A percentile compares a stretch with the other conserved stretches of the same genome.
These are phyloP conservation scores for Backusella luteola DNA, from an alignment of 192 early-diverging fungal genomes.

Conservation along the genomic window DNA sequence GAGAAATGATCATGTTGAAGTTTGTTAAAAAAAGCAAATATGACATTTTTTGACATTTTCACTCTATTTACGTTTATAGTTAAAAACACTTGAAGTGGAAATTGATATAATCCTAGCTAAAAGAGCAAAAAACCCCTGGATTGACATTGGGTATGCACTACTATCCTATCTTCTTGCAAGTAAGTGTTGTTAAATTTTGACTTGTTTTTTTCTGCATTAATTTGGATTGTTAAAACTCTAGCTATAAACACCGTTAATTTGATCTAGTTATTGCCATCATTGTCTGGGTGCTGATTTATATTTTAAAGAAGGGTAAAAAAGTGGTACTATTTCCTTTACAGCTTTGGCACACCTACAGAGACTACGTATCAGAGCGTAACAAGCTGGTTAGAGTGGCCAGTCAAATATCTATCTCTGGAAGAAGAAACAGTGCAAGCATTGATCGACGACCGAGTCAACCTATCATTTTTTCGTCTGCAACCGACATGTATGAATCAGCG, in stretches of 20 bases:
- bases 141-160: constrained; percentile 30
- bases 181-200: constrained; percentile 9
- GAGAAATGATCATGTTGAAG: background rate
- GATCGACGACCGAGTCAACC: background rate
- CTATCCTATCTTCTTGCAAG: constrained; percentile 31
- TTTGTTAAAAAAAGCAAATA: background rate
- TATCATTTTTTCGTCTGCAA: background rate
- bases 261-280: constrained; percentile 13
- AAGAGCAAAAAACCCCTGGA: constrained; percentile 37
- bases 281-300: constrained; percentile 20
- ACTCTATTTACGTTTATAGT: constrained; percentile 6
- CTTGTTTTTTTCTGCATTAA: background rate
- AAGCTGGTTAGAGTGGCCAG: background rate
- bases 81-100: constrained; percentile 35
- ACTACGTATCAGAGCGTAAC: constrained; percentile 14
- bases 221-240: background rate
- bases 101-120: constrained; percentile 34
- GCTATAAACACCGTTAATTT: background rate
- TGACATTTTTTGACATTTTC: background rate
- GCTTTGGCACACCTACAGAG: background rate
- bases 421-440: background rate
- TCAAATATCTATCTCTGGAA: background rate
- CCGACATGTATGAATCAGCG: background rate
- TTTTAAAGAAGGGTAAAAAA: constrained; percentile 7
- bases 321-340: constrained; percentile 7